Conservation (phyloP, 768 basidiomycete genomes). For the Plicaturopsis crispa region DNA sequence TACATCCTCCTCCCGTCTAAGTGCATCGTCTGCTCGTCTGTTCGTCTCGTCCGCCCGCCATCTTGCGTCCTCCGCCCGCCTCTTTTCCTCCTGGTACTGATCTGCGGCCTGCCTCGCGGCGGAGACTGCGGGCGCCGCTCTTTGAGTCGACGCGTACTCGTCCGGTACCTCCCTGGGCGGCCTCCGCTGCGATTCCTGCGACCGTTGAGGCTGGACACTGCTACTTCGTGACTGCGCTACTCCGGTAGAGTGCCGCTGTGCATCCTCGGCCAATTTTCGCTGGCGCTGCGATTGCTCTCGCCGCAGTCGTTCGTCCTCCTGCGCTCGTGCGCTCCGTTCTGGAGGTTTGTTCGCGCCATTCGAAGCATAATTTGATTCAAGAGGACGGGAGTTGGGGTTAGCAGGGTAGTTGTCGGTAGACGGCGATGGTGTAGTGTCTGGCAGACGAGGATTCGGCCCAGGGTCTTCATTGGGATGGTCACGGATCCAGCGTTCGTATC, state of each 20-base stretch:
- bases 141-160: too few species aligned
- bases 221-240: slow-evolving; percentile 8
- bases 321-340: slow-evolving; percentile 12
- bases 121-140: slow-evolving; percentile 18
- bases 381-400: slow-evolving; percentile 6
- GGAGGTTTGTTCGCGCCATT: slow-evolving; percentile 16
- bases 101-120: slow-evolving; percentile 21
- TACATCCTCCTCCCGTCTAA: slow-evolving; percentile 22
- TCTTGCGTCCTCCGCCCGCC: slow-evolving; percentile 15
- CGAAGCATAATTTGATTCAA: too few species aligned
- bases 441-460: too few species aligned
- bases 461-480: slow-evolving; percentile 29
- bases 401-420: slow-evolving; percentile 8
- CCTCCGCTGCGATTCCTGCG: too few species aligned
- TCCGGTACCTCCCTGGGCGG: too few species aligned
- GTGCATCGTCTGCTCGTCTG: slow-evolving; percentile 29
- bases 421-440: slow-evolving; percentile 8
- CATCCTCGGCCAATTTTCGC: too few species aligned
- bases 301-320: slow-evolving; percentile 17
- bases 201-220: too few species aligned
- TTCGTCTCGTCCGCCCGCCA: slow-evolving; percentile 28
- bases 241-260: too few species aligned
- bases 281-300: neutral
- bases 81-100: slow-evolving; percentile 8
- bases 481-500: slow-evolving; percentile 53